These are phyloP conservation scores for Iberis pinnata DNA, from an alignment of 345 rosid species.

Conservation along the genomic window DNA sequence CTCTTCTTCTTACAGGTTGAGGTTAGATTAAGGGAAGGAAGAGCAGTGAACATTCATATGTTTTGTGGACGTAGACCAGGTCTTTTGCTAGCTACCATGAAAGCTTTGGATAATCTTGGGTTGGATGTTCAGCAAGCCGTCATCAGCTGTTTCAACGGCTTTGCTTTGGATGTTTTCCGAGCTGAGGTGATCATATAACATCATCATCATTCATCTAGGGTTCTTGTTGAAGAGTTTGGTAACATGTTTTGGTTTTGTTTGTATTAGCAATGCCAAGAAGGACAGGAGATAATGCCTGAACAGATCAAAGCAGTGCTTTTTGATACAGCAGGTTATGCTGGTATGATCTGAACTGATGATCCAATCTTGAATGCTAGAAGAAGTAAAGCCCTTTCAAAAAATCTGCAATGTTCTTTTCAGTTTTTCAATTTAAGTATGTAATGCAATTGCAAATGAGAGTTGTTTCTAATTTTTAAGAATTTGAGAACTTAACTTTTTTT, in stretches of 20 bases:
- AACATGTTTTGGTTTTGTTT: not conserved
- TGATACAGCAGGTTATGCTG: slow-evolving; percentile 74
- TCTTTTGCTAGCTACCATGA: slow-evolving; percentile 80
- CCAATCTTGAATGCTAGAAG: slow-evolving; percentile 13
- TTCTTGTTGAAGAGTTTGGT: not conserved
- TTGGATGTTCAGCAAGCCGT: slow-evolving; percentile 95
- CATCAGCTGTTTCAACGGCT: slow-evolving; percentile 92
- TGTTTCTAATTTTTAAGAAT: too few relatives aligned
- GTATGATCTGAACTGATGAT: slow-evolving; percentile 32
- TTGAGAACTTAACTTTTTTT: too few relatives aligned
- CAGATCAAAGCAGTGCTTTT: slow-evolving; percentile 87
- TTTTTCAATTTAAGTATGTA: too few relatives aligned
- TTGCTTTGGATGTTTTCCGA: slow-evolving; percentile 85
- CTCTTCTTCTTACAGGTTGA: slow-evolving; percentile 49
- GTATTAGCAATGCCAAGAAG: slow-evolving; percentile 84
- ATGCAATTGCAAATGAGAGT: too few relatives aligned
- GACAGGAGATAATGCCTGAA: slow-evolving; percentile 72
- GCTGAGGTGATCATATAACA: slow-evolving; percentile 56
- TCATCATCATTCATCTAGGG: not conserved
- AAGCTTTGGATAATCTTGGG: slow-evolving; percentile 86
- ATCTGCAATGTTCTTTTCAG: not conserved
- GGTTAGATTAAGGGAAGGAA: slow-evolving; percentile 87
- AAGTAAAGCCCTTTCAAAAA: not conserved
- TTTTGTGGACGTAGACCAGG: slow-evolving; percentile 91
- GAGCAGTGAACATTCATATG: slow-evolving; percentile 98